These are phyloP conservation scores for Scedosporium aurantiacum DNA, from an alignment of 2,329 filamentous ascomycete species.

Conservation along the genomic window DNA sequence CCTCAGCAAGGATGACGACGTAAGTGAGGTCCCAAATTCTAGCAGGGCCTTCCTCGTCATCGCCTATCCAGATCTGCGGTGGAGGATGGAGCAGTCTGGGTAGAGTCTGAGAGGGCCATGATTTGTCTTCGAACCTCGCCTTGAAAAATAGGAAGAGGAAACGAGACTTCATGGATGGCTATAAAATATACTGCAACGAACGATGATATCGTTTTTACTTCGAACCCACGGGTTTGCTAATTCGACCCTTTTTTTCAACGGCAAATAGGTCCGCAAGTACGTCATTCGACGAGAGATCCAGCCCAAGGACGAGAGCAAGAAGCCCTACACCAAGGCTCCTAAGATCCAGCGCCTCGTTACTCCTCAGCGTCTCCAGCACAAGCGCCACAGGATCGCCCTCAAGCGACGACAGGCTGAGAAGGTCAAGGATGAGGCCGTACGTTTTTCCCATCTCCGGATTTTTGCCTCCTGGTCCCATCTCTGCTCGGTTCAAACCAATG, in stretches of 20 bases:
- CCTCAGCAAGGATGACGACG: conserved; percentile 99
- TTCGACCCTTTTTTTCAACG: conserved; percentile 9
- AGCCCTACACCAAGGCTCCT: conserved; percentile 98
- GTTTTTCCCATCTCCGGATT: conserved; percentile 24
- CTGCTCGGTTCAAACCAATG: not conserved
- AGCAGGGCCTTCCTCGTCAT: conserved; percentile 48
- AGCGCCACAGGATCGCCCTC: conserved; percentile 94
- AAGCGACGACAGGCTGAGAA: conserved; percentile 97
- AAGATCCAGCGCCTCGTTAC: conserved; percentile 99
- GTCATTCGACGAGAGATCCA: conserved; percentile 98
- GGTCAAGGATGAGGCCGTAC: conserved; percentile 97
- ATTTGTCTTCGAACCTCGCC: not conserved
- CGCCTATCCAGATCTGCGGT: conserved; percentile 53
- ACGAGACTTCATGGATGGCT: conserved; percentile 2
- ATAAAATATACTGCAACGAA: not conserved
- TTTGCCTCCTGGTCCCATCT: not conserved
- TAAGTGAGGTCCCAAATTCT: conserved; percentile 51
- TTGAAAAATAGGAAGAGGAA: not conserved
- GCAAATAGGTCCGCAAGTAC: conserved; percentile 84
- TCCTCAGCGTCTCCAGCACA: conserved; percentile 99
- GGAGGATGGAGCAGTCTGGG: conserved; percentile 32
- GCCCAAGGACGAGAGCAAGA: conserved; percentile 95
- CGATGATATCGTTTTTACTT: too few species aligned
- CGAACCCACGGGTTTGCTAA: conserved; percentile 19
- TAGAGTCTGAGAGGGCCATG: conserved; percentile 48